A percentile compares a stretch with the other conserved stretches of the same genome.
These are phyloP conservation scores for Chrysoporthe cubensis DNA, from an alignment of 2,329 filamentous ascomycete genomes.

Conservation along the genomic window DNA sequence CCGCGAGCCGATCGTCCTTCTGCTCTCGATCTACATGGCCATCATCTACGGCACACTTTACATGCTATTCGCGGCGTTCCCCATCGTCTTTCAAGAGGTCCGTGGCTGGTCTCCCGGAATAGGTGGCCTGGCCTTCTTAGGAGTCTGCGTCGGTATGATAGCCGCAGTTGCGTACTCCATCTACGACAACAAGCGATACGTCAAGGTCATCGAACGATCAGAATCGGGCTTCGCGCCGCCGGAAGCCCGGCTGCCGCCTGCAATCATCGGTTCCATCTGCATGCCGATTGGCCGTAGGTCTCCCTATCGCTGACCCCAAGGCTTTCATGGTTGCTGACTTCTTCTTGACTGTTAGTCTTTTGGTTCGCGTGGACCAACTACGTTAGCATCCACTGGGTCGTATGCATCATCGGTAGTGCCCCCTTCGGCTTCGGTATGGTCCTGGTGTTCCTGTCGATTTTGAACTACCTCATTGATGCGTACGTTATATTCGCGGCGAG, in stretches of 20 bases:
- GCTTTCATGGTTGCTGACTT: not conserved
- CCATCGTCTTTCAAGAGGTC: slow-evolving; percentile 63
- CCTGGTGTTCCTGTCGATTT: slow-evolving; percentile 66
- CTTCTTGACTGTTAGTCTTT: slow-evolving; percentile 8
- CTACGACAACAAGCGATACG: slow-evolving; percentile 58
- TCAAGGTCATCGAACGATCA: slow-evolving; percentile 44
- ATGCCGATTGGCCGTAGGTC: slow-evolving; percentile 22
- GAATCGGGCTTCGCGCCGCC: slow-evolving; percentile 61
- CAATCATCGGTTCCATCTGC: slow-evolving; percentile 59
- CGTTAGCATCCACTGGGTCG: slow-evolving; percentile 39
- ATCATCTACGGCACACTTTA: slow-evolving; percentile 61
- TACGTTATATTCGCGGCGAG: slow-evolving; percentile 79
- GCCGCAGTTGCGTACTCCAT: slow-evolving; percentile 57
- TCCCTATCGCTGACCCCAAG: too few species aligned
- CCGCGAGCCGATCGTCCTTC: slow-evolving; percentile 67
- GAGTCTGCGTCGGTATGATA: slow-evolving; percentile 66
- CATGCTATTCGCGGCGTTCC: slow-evolving; percentile 58
- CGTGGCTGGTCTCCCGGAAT: slow-evolving; percentile 63
- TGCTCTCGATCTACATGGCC: slow-evolving; percentile 67
- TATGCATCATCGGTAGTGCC: slow-evolving; percentile 42
- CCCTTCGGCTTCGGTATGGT: slow-evolving; percentile 54
- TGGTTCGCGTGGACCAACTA: slow-evolving; percentile 30
- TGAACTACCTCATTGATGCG: slow-evolving; percentile 71
- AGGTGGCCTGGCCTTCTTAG: slow-evolving; percentile 65
- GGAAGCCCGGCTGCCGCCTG: slow-evolving; percentile 64